Base-by-base conservation (phyloP, 2,329 filamentous ascomycete genomes). In the Neofusicoccum laricinum region DNA sequence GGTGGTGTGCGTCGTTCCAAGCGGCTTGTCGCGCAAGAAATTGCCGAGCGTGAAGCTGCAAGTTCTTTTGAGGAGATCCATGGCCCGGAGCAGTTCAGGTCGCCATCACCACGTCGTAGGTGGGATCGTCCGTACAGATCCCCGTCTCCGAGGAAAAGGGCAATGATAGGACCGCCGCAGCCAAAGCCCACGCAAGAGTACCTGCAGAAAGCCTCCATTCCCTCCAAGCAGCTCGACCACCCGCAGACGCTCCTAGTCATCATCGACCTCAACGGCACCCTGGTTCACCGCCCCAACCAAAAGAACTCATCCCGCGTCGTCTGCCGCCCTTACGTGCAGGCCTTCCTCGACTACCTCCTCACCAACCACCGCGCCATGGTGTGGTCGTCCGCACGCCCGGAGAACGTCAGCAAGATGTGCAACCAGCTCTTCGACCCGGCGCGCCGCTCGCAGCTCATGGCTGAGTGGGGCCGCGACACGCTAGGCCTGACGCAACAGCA, bases 251-350 rank as follows among this genome's bases (percentile, higher is more conserved):
- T 97, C 38, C 86, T 99, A 21, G 82, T 99, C 58, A 86, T 98
- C 51, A 86, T 98, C 67, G 95, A 99, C 77, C 85, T 99, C 41
- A 99, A 98, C 76, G 95, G 95, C 67, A 97, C 94, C 0, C 83
- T 99, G 1, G 84, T 98, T 40, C 84, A 86, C 78, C 90, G 95
- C 4, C 88, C 87, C 8, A 81, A 81, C 61, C 80, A 50, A 74
- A 73, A 30, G 71, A 61, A 63, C 11, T 65, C 48, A 36, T 83
- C 80, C 10, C 74, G 76, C 46, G 91, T 93, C 73, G 78, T 87
- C 48, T 78, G 84, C 68, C 89, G 95, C 0, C 91, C 91, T 0
- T 83, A 88, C 67, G 84, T 95, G 1, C 71, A 79, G 2, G 69
- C 79, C 0, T 97, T 99, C 75, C 79, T 98, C 3, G 72, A 83